Conservation (phyloP, 176 grass and related monocot genomes). For the Aegilops umbellulata region DNA sequence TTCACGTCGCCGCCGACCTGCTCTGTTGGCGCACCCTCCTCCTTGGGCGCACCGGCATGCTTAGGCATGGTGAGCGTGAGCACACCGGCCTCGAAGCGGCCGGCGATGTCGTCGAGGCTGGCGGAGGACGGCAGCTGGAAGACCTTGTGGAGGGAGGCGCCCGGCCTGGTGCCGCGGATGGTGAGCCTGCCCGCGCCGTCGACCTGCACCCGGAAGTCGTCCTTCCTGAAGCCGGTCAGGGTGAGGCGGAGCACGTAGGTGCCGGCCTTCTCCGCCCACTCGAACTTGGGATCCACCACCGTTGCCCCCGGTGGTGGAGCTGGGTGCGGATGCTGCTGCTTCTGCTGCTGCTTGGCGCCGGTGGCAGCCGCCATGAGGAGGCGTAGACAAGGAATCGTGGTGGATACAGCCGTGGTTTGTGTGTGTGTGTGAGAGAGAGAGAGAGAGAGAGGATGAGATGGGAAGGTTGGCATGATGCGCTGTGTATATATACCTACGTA, state of each 20-base stretch:
- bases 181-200: constrained; percentile 48
- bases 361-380: not conserved
- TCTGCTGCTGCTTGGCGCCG: not conserved
- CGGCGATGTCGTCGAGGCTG: constrained; percentile 38
- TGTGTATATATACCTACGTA: not conserved
- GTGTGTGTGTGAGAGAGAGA: not conserved
- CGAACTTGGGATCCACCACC: not conserved
- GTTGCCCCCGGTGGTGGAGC: not conserved
- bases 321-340: not conserved
- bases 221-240: constrained; percentile 29
- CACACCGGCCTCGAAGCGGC: constrained; percentile 32
- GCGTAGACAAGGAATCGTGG: not conserved
- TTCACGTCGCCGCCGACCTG: not conserved
- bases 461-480: not conserved
- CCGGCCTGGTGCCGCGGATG: constrained; percentile 29
- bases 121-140: constrained; percentile 49
- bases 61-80: constrained; percentile 52
- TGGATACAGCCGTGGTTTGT: not conserved
- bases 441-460: not conserved
- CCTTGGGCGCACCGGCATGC: not conserved
- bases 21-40: not conserved
- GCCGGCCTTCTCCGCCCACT: not conserved
- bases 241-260: not conserved
- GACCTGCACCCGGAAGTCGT: constrained; percentile 61
- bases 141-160: constrained; percentile 25